These are phyloP conservation scores for Trametes elegans DNA, from an alignment of 768 basidiomycete genomes.

Conservation along the genomic window DNA sequence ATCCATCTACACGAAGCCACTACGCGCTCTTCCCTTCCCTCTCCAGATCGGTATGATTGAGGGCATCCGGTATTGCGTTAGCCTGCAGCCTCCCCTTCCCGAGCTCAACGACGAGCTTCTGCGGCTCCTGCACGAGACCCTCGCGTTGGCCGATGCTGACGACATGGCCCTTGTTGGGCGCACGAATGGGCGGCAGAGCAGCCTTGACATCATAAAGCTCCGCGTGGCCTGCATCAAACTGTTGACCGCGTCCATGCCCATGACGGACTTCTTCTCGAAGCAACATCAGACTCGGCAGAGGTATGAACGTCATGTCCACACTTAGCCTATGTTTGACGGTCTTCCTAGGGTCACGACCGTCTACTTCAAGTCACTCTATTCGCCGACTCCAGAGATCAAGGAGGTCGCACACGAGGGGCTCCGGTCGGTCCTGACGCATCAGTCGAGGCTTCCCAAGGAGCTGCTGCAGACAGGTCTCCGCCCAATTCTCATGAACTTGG, in stretches of 20 bases:
- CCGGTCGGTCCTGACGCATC: slow-evolving; percentile 82
- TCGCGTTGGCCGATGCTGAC: slow-evolving; percentile 94
- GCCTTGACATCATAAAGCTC: slow-evolving; percentile 80
- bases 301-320: slow-evolving; percentile 41
- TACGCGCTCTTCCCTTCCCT: slow-evolving; percentile 89
- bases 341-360: slow-evolving; percentile 78
- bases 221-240: slow-evolving; percentile 93
- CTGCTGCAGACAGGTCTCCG: slow-evolving; percentile 92
- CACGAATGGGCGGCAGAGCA: slow-evolving; percentile 71
- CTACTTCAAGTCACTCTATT: slow-evolving; percentile 98
- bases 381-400: slow-evolving; percentile 86
- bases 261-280: slow-evolving; percentile 89
- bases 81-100: slow-evolving; percentile 82
- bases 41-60: slow-evolving; percentile 99
- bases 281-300: slow-evolving; percentile 83
- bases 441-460: slow-evolving; percentile 91
- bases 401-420: slow-evolving; percentile 94
- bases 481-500: slow-evolving; percentile 96
- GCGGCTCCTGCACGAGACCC: slow-evolving; percentile 87
- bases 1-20: slow-evolving; percentile 93
- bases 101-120: slow-evolving; percentile 92
- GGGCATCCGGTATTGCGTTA: slow-evolving; percentile 91
- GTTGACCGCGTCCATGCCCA: slow-evolving; percentile 90
- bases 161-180: slow-evolving; percentile 80
- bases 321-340: background rate